A percentile compares a stretch with the other conserved stretches of the same genome.
Conservation (phyloP, 2,329 filamentous ascomycete species). For the Diaporthe citri region DNA sequence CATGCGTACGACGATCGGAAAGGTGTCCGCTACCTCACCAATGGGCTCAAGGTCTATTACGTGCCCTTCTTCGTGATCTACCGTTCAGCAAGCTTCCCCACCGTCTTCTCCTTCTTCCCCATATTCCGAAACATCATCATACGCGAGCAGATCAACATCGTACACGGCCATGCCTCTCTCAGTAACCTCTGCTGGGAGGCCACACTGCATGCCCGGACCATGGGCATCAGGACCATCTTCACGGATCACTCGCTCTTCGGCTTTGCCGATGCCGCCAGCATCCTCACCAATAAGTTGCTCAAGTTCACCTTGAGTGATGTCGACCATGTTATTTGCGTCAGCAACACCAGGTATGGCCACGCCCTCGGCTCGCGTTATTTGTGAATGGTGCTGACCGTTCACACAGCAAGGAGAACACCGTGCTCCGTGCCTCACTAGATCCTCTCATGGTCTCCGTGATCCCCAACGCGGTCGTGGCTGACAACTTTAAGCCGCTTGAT, state of each 20-base stretch:
- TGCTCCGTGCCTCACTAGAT: slow-evolving; percentile 92
- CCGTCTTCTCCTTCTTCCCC: slow-evolving; percentile 98
- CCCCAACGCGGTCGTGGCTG: slow-evolving; percentile 95
- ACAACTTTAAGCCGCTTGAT: slow-evolving; percentile 87
- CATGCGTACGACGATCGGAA: slow-evolving; percentile 93
- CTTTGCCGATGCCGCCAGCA: slow-evolving; percentile 95
- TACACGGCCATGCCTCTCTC: slow-evolving; percentile 95
- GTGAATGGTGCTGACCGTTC: slow-evolving; percentile 39
- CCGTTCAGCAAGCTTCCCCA: slow-evolving; percentile 92
- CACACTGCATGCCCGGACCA: slow-evolving; percentile 93
- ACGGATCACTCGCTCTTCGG: slow-evolving; percentile 98
- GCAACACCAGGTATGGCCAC: slow-evolving; percentile 87
- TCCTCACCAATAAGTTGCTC: slow-evolving; percentile 94
- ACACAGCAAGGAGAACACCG: slow-evolving; percentile 94
- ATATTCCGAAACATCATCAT: slow-evolving; percentile 97
- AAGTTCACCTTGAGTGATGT: slow-evolving; percentile 98
- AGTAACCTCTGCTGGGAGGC: slow-evolving; percentile 95
- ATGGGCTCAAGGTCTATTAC: slow-evolving; percentile 98
- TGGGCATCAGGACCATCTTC: slow-evolving; percentile 96
- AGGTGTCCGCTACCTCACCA: slow-evolving; percentile 94
- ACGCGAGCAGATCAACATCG: slow-evolving; percentile 94
- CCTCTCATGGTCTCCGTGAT: slow-evolving; percentile 98
- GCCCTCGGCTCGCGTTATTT: not conserved
- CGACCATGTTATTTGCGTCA: slow-evolving; percentile 98
- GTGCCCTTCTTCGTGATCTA: slow-evolving; percentile 97